A percentile compares a stretch with the other conserved stretches of the same genome.
These are phyloP conservation scores for Onygena corvina DNA, from an alignment of 2,329 filamentous ascomycete species.

Conservation along the genomic window DNA sequence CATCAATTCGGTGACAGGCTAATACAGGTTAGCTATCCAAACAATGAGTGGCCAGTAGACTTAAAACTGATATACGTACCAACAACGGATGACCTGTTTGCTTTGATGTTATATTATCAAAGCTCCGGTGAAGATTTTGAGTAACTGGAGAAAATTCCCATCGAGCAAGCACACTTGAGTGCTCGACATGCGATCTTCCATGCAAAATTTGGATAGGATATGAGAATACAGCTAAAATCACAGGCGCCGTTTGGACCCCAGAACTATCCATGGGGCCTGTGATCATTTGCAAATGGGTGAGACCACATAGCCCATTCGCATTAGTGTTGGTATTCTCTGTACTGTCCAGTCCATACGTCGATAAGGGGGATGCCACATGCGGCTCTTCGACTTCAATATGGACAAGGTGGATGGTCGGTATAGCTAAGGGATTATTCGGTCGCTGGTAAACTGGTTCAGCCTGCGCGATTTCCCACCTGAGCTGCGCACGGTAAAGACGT, in stretches of 20 bases:
- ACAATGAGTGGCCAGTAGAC: neutral
- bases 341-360: slow-evolving; percentile 19
- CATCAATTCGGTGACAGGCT: slow-evolving; percentile 44
- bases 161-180: slow-evolving; percentile 63
- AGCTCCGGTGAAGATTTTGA: slow-evolving; percentile 59
- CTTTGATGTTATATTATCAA: slow-evolving; percentile 60
- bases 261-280: slow-evolving; percentile 50
- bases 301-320: slow-evolving; percentile 39
- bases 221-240: slow-evolving; percentile 60
- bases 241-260: slow-evolving; percentile 38
- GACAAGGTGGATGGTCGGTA: slow-evolving; percentile 28
- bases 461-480: slow-evolving; percentile 56
- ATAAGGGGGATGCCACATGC: slow-evolving; percentile 23
- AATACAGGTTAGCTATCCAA: slow-evolving; percentile 3
- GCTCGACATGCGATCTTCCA: slow-evolving; percentile 46
- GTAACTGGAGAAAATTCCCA: slow-evolving; percentile 64
- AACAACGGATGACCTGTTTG: slow-evolving; percentile 42
- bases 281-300: slow-evolving; percentile 66
- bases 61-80: slow-evolving; percentile 18
- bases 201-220: slow-evolving; percentile 42
- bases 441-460: neutral
- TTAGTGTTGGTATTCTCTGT: slow-evolving; percentile 18
- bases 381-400: slow-evolving; percentile 30
- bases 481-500: slow-evolving; percentile 58
- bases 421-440: slow-evolving; percentile 22